phyloP scores from a whole-genome alignment of 306 rosid genomes.

The Prunus fruticosa region DNA sequence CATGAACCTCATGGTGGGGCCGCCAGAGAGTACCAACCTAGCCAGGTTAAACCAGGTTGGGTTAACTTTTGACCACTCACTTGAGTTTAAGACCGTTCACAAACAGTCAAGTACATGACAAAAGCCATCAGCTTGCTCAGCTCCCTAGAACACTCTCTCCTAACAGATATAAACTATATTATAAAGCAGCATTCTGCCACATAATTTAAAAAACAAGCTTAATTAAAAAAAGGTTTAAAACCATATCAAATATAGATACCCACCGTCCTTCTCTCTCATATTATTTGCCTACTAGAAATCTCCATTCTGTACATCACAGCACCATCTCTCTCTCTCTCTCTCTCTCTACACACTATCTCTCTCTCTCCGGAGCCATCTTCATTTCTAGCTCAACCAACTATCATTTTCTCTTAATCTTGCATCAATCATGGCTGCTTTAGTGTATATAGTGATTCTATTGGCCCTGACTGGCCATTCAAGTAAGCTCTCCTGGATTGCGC shows the following conservation, averaged over 20 bases:
- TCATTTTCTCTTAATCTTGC: conserved; percentile 4
- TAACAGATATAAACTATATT: too few species aligned
- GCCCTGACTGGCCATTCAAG: conserved; percentile 69
- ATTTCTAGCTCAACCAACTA: conserved; percentile 12
- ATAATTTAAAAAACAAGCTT: conserved; percentile 8
- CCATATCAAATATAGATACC: conserved; percentile 17
- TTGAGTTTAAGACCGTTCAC: conserved; percentile 70
- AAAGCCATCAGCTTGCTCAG: conserved; percentile 28
- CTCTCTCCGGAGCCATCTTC: neutral
- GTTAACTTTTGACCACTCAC: conserved; percentile 35
- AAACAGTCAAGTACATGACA: conserved; percentile 15
- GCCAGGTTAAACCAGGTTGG: conserved; percentile 19
- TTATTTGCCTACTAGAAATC: conserved; percentile 34
- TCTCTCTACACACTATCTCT: neutral
- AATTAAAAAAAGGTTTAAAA: conserved; percentile 21
- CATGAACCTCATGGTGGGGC: conserved; percentile 9
- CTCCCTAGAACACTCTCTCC: conserved; percentile 28
- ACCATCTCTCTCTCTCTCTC: neutral
- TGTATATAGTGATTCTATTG: conserved; percentile 50
- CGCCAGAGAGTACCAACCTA: neutral
- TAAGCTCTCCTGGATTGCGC: conserved; percentile 38
- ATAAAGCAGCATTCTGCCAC: neutral
- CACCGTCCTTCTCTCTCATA: conserved; percentile 25
- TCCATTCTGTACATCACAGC: conserved; percentile 8
- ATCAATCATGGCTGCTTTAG: conserved; percentile 57